Base-by-base conservation (phyloP, 352 stramenopile genomes). In the Pythium scleroteichum region DNA sequence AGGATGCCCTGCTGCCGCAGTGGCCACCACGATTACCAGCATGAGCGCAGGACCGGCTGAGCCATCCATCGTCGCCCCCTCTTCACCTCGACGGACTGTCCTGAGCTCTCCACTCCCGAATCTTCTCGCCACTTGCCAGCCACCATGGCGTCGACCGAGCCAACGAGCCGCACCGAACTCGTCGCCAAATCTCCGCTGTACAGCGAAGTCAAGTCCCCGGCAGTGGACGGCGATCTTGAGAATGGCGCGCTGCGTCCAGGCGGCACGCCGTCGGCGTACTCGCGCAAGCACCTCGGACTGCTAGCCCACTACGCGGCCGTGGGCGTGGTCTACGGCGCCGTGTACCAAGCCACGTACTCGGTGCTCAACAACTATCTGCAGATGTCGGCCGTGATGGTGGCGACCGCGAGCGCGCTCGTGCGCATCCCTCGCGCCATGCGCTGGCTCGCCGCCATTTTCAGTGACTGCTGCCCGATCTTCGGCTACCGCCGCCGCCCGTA, bases 381-480 rank as follows among this genome's bases (percentile, higher is more conserved):
- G 35, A 71, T 69, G 59, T 59, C 57, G 19, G 62, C 50, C 19
- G 52, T 68, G 53, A 40, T 65, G 23, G 58, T 57, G 7, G 39
- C 66, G 19, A 42, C 70, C 26, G 57, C 57, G 10, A 53, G 46
- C 19, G 62, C 62, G 19, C 44, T 85, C 19, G 57, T 87, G 13
- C 71, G 62, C 42, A 64, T 88, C 20, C 72, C 72, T 35, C 87
- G 77, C 69, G 71, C 57, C 0, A 78, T 84, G 59, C 87, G 85
- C 50, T 69, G 82, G 14, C 49, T 87, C 14, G 73, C 83, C 59
- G 80, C 76, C 24, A 76, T 87, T 27, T 48, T 87, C 53, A 51
- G 26, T 39, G 53, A 60, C 42, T 60, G 53, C 29, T 60, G 19
- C 19, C 53, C 53, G 24, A 6, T 78, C 63, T 50, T 42, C 40